phyloP scores from a whole-genome alignment of 2,329 filamentous ascomycete genomes.

The Penicillium sp. region DNA sequence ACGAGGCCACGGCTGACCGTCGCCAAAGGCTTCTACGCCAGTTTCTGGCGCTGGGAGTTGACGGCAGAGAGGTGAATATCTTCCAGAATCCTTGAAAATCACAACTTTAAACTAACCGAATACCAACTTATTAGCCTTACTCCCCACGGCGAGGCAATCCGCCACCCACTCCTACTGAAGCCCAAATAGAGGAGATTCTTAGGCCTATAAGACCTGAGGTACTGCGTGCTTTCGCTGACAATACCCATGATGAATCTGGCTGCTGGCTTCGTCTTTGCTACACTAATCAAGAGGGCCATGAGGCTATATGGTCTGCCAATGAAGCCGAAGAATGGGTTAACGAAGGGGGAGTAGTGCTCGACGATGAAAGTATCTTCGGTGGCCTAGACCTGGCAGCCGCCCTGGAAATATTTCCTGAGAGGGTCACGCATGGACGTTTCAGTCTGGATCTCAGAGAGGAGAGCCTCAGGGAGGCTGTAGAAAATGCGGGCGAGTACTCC shows the following conservation, averaged over 20 bases:
- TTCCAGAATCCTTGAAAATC: not conserved
- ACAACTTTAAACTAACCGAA: not conserved
- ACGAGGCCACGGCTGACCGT: slow-evolving; percentile 5
- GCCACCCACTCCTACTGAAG: slow-evolving; percentile 6
- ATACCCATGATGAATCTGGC: not conserved
- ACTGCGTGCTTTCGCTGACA: slow-evolving; percentile 1
- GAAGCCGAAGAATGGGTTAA: not conserved
- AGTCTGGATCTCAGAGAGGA: slow-evolving; percentile 3
- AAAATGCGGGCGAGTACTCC: too few species aligned
- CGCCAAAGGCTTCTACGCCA: slow-evolving; percentile 6
- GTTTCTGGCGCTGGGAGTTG: slow-evolving; percentile 1
- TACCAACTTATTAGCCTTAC: slow-evolving; percentile 7
- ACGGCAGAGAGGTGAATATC: slow-evolving; percentile 3
- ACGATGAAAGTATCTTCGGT: slow-evolving; percentile 10
- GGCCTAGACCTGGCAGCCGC: slow-evolving; percentile 6
- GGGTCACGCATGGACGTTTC: slow-evolving; percentile 5
- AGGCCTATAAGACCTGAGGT: slow-evolving; percentile 8
- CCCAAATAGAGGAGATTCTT: slow-evolving; percentile 12
- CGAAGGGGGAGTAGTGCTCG: slow-evolving; percentile 2
- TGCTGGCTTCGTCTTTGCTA: slow-evolving; percentile 12
- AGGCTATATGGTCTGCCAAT: slow-evolving; percentile 6
- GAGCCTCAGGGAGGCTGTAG: not conserved
- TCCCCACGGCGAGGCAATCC: too few species aligned
- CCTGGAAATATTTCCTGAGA: slow-evolving; percentile 12
- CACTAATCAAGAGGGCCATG: slow-evolving; percentile 7